phyloP scores from a whole-genome alignment of 75 land plant genomes.

The Pinus taeda region DNA sequence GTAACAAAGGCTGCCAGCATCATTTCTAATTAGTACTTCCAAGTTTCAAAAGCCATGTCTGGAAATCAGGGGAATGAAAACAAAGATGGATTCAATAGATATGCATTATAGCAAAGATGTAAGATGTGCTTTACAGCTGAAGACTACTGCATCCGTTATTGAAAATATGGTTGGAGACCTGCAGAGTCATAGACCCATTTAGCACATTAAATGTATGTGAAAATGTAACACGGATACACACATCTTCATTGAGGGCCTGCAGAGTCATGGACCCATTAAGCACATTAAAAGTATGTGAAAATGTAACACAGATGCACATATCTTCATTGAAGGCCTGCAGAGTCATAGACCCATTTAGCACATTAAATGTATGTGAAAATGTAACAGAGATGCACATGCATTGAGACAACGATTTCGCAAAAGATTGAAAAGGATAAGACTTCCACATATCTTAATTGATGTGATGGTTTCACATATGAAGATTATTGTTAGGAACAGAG shows the following conservation, averaged over 20 bases:
- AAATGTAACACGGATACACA: not conserved
- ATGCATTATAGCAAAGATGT: not conserved
- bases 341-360: not conserved
- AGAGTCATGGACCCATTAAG: not conserved
- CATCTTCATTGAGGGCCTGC: not conserved
- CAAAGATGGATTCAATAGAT: not conserved
- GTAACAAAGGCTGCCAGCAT: not conserved
- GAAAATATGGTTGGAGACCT: not conserved
- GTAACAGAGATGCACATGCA: too few species aligned
- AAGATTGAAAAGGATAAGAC: not conserved
- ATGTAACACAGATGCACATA: not conserved
- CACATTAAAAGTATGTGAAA: not conserved
- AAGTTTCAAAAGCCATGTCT: not conserved
- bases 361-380: constrained; percentile 1
- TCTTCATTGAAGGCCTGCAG: not conserved
- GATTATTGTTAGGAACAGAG: not conserved
- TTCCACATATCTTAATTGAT: not conserved
- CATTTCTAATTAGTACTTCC: not conserved
- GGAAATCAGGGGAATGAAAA: not conserved
- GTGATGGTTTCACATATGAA: not conserved
- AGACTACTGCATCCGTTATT: not conserved
- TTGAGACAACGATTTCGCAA: not conserved
- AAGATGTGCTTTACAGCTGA: not conserved
- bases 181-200: not conserved
- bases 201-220: not conserved